Base-by-base conservation (phyloP, 2,329 filamentous ascomycete genomes). In the Hypoxylon sp. region DNA sequence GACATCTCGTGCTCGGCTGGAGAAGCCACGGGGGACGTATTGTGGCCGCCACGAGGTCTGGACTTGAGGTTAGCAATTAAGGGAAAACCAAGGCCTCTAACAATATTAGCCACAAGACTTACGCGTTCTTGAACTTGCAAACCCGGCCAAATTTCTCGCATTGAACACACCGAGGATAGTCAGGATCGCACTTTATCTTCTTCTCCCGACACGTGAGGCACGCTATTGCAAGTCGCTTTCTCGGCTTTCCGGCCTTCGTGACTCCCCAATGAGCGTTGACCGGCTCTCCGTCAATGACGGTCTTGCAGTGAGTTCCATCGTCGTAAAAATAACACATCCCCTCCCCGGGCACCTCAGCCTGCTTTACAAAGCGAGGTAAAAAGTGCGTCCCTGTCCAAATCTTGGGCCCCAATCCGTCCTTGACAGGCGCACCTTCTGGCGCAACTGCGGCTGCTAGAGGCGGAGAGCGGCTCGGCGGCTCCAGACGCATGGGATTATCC, bases 111-210 rank as follows among this genome's bases (percentile, higher is more conserved):
- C 18, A 30, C 26, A 12, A 36, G n/a, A 89, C 90, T 87, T 81
- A 95, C 91, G 92, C 92, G 79, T 91, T 92, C 79, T 93, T 92
- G 75, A 93, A 93, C 78, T 90, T 90, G 85, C 94, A 97, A 16
- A 91, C 84, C 49, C 93, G 87, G 59, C 93, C 93, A 75, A 95
- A 95, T 80, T 97, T 97, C 76, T 96, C 91, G 77, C 94, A 97
- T 79, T 97, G 93, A 56, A 94, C 87, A 73, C 94, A 97, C 71
- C 93, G 93, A 38, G 92, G 92, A 69, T 88, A 91, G 72, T 94
- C 93, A 1, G 93, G 94, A 70, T 97, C 93, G 75, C 94, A 97
- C 78, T 97, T 97, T 81, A 97, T 97, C 84, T 97, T 97, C 87
- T 97, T 97, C 80, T 97, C 93, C 52, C 94, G 88, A 77, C 94